A percentile compares a stretch with the other conserved stretches of the same genome.
phyloP scores from a whole-genome alignment of 75 land plant species.

The Chamaecyparis obtusa region DNA sequence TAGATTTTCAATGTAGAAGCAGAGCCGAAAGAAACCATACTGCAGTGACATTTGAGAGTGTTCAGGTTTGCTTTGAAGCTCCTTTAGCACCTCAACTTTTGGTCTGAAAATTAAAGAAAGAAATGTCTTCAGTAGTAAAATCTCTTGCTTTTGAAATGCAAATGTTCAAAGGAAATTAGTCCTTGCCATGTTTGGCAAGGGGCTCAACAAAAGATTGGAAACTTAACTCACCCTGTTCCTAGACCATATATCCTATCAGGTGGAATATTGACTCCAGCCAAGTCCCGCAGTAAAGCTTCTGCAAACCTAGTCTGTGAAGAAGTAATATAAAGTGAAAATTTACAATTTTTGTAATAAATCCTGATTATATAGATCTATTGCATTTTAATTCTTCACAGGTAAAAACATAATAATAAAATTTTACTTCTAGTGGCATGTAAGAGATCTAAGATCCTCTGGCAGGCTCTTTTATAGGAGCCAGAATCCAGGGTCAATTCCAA shows the following conservation, averaged over 20 bases:
- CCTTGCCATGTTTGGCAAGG: background rate
- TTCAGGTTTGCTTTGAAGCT: conserved; percentile 74
- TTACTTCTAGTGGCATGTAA: background rate
- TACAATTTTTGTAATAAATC: background rate
- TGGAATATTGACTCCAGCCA: conserved; percentile 87
- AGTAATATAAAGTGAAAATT: conserved; percentile 4
- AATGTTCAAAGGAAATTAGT: background rate
- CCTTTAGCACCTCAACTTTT: conserved; percentile 87
- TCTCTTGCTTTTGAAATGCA: background rate
- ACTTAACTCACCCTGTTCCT: conserved; percentile 79
- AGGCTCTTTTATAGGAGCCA: no score
- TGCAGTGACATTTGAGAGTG: conserved; percentile 76
- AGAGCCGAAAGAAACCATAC: conserved; percentile 39
- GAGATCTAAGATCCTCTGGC: background rate
- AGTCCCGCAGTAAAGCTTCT: conserved; percentile 66
- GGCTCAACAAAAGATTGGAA: background rate
- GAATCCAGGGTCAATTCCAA: no score
- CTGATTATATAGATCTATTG: background rate
- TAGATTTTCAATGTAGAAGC: background rate
- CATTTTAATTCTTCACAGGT: background rate
- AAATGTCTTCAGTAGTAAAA: background rate
- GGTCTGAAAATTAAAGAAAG: conserved; percentile 46
- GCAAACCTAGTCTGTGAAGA: conserved; percentile 90
- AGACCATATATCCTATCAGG: conserved; percentile 88
- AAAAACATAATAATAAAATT: background rate